A percentile compares a stretch with the other conserved stretches of the same genome.
Conservation (phyloP, 2,329 filamentous ascomycete species). For the Ciborinia camelliae region DNA sequence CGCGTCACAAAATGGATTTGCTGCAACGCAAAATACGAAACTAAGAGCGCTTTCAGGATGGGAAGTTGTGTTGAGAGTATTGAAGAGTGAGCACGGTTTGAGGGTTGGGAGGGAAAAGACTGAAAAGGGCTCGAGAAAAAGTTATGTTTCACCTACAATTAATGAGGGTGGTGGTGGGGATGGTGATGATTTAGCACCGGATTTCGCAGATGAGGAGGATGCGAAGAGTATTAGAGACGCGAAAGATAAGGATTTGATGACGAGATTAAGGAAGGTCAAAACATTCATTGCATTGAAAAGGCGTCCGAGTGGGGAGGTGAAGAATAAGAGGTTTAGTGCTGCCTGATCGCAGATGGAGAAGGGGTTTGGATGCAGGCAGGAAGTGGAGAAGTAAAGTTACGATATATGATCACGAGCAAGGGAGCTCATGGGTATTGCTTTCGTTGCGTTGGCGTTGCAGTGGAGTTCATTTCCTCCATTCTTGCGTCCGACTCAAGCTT, state of each 20-base stretch:
- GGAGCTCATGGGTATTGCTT: slow-evolving; percentile 1
- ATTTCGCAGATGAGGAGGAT: slow-evolving; percentile 35
- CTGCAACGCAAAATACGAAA: slow-evolving; percentile 35
- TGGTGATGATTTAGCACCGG: slow-evolving; percentile 14
- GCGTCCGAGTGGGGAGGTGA: slow-evolving; percentile 5
- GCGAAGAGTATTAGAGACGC: slow-evolving; percentile 47
- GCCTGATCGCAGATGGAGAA: background rate
- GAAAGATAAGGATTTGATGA: slow-evolving; percentile 71
- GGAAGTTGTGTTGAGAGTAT: slow-evolving; percentile 51
- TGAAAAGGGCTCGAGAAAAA: slow-evolving; percentile 18
- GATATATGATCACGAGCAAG: slow-evolving; percentile 8
- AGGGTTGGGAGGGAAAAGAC: slow-evolving; percentile 26
- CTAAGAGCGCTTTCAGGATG: slow-evolving; percentile 46
- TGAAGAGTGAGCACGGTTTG: slow-evolving; percentile 53
- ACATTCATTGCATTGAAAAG: slow-evolving; percentile 67
- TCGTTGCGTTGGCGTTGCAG: background rate
- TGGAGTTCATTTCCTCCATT: background rate
- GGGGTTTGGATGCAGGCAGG: background rate
- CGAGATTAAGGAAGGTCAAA: slow-evolving; percentile 67
- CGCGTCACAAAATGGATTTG: slow-evolving; percentile 52
- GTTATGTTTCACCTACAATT: background rate
- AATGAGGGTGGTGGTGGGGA: slow-evolving; percentile 12
- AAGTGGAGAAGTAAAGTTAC: background rate
- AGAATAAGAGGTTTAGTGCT: slow-evolving; percentile 15
- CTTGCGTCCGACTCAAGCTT: background rate